Conservation (phyloP, 2,329 filamentous ascomycete species). For the Penicillium crustosum region DNA sequence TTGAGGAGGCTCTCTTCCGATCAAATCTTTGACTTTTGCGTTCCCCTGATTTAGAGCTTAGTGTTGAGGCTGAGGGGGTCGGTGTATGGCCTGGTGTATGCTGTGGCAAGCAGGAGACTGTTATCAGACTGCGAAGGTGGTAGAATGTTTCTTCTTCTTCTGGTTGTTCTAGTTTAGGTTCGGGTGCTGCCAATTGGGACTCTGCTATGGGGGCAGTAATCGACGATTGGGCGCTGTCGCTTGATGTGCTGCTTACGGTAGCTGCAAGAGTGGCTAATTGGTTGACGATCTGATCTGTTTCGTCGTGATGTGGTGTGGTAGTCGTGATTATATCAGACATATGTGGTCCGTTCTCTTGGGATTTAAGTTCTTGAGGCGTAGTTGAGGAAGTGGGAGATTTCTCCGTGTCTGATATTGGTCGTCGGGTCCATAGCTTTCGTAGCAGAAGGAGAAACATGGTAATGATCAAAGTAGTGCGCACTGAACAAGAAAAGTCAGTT, state of each 20-base stretch:
- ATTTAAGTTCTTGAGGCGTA: background rate
- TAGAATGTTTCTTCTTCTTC: constrained; percentile 22
- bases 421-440: constrained; percentile 5
- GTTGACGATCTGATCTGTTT: constrained; percentile 15
- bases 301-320: background rate
- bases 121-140: constrained; percentile 24
- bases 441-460: constrained; percentile 7
- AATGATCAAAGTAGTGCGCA: background rate
- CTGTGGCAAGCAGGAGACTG: constrained; percentile 14
- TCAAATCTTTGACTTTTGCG: constrained; percentile 4
- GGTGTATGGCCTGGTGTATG: background rate
- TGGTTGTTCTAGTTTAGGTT: background rate
- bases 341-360: background rate
- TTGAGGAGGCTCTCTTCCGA: constrained; percentile 20
- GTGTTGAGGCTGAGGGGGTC: background rate
- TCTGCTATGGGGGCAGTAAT: background rate
- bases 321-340: background rate
- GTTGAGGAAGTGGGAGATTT: background rate
- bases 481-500: background rate
- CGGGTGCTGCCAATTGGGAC: no score
- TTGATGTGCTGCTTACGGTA: constrained; percentile 9
- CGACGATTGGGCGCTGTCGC: background rate
- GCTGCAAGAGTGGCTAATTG: constrained; percentile 16
- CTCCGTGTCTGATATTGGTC: background rate
- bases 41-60: background rate